Base-by-base conservation (phyloP, 192 early-diverging fungal species). In the Pilaira anomala region DNA sequence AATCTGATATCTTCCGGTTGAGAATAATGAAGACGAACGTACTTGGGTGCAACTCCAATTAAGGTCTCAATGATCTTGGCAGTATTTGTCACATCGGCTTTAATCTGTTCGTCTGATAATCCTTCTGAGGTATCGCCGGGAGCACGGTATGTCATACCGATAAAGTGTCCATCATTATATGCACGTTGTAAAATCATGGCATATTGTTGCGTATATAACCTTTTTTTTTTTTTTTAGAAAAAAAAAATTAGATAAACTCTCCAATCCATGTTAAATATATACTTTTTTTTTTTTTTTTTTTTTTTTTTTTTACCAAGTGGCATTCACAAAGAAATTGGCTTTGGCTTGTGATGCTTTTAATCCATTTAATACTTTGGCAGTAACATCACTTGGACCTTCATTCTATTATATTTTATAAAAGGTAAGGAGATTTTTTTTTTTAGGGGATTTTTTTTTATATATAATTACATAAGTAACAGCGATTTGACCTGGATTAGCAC, bases 301-400 rank as follows among this genome's bases (percentile, higher is more conserved):
- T 3, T 29, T 26, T 0, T 64, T 12, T 7, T 5, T 19, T 33
- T 65, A 71, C 78, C 79, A 81, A 13, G 79, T 78, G 0, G 79
- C 76, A 53, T 81, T 81, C 0, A 74, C 72, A 56, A 81, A 78
- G 72, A 81, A 81, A 29, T 69, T 76, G n/a, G 75, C 79, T 21
- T 73, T 75, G 9, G 79, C 79, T 62, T 81, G 74, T 49, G 50
- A 66, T 19, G 72, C 70, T 45, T 81, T 81, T 4, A 81, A 54
- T 39, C 75, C 75, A 48, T 81, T 77, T 21, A 81, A 68, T 39
- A 81, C 75, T 49, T 81, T 75, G n/a, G 69, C 68, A 0, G 79
- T 81, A n/a, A 77, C 79, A 63, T 81, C 79, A 51, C 79, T 81
- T 13, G 79, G 79, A 21, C 79, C 79, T 49, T 81, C 79, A 18